Evolutionary conservation across 2,329 filamentous ascomycete species (phyloP).

Genomic region (Leptographium galeiforme): DNA sequence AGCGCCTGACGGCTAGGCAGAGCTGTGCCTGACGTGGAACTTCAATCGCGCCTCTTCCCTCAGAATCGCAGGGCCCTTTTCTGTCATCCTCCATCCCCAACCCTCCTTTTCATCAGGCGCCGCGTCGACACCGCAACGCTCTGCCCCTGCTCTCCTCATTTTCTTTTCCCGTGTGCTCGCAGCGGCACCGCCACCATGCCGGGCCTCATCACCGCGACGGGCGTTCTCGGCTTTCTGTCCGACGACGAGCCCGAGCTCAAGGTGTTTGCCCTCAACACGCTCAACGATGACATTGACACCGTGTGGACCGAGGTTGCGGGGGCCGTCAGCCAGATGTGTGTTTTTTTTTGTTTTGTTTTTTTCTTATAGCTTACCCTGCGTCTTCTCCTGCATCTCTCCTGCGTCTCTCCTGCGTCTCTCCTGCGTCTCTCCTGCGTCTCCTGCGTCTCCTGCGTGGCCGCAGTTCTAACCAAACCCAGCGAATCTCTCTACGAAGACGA

Average conservation of each 20-base stretch:
- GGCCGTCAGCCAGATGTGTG: conserved; percentile 81
- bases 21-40: conserved; percentile 19
- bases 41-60: not conserved
- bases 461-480: conserved; percentile 37
- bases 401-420: too few species aligned
- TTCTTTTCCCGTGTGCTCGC: too few species aligned
- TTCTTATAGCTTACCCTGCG: not conserved
- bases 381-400: too few species aligned
- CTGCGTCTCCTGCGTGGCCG: too few species aligned
- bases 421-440: too few species aligned
- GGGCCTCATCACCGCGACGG: conserved; percentile 83
- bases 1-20: conserved; percentile 17
- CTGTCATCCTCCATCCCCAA: not conserved
- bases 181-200: conserved; percentile 48
- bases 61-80: too few species aligned
- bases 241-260: conserved; percentile 91
- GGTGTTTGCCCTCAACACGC: conserved; percentile 84
- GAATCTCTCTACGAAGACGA: conserved; percentile 97
- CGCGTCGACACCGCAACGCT: too few species aligned
- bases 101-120: not conserved
- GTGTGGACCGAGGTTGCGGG: conserved; percentile 96
- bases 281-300: conserved; percentile 93
- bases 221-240: conserved; percentile 86
- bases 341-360: not conserved
- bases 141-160: too few species aligned